A percentile compares a stretch with the other conserved stretches of the same genome.
phyloP scores from a whole-genome alignment of 106 monocot species.

The Dendrobium chrysotoxum region DNA sequence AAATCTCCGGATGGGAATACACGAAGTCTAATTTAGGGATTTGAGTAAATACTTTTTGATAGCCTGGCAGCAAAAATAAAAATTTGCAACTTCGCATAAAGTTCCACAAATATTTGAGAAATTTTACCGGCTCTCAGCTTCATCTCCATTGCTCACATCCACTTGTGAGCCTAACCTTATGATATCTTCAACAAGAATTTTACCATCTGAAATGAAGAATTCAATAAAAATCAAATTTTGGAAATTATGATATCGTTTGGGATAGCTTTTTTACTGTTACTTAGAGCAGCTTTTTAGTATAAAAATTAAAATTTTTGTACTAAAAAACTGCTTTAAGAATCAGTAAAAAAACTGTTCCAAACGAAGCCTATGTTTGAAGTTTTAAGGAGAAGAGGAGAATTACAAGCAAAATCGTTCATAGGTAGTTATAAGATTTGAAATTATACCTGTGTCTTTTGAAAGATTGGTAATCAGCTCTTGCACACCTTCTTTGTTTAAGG shows the following conservation, averaged over 20 bases:
- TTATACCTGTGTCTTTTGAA: conserved; percentile 71
- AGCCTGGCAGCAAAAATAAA: background rate
- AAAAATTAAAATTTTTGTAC: no score
- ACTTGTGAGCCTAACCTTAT: conserved; percentile 52
- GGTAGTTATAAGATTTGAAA: background rate
- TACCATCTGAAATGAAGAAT: conserved; percentile 52
- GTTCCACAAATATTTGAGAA: background rate
- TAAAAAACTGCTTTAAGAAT: no score
- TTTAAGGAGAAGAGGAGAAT: background rate
- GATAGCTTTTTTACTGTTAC: no score
- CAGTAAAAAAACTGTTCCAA: no score
- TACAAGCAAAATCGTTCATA: background rate
- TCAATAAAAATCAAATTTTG: background rate
- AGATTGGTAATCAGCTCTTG: conserved; percentile 88
- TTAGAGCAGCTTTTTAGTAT: no score
- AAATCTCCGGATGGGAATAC: background rate
- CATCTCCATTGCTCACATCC: conserved; percentile 29
- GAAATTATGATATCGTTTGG: no score
- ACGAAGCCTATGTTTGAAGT: background rate
- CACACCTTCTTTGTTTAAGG: conserved; percentile 70
- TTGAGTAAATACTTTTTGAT: background rate
- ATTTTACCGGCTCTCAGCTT: conserved; percentile 15
- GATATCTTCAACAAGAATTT: conserved; percentile 95
- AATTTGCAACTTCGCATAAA: background rate
- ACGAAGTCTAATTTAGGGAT: no score